Percentiles rank a stretch among this genome's conserved stretches.
Evolutionary conservation across 2,329 filamentous ascomycete genomes (phyloP).

Genomic region (Pseudocercospora crystallina): DNA sequence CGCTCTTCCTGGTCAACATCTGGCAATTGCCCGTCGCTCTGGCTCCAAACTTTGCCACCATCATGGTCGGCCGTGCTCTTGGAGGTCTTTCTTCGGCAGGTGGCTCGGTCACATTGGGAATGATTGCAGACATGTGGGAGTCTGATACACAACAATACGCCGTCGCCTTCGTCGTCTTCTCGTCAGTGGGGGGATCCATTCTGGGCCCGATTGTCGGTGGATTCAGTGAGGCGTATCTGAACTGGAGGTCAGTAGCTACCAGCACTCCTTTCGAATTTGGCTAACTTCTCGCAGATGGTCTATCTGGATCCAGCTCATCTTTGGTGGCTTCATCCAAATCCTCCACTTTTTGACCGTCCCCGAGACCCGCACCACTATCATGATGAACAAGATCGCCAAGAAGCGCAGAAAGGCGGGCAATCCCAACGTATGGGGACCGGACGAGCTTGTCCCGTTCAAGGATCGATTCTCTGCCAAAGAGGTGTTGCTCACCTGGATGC

Average conservation of each 20-base stretch:
- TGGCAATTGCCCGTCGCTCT: slow-evolving; percentile 53
- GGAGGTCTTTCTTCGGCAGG: slow-evolving; percentile 64
- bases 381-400: slow-evolving; percentile 79
- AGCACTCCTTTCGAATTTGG: too few relatives aligned
- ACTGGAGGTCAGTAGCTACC: slow-evolving; percentile 54
- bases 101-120: slow-evolving; percentile 65
- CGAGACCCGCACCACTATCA: slow-evolving; percentile 75
- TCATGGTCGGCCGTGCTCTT: slow-evolving; percentile 49
- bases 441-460: slow-evolving; percentile 60
- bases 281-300: slow-evolving; percentile 55
- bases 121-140: slow-evolving; percentile 66
- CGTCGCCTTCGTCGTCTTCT: slow-evolving; percentile 59
- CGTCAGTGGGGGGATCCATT: slow-evolving; percentile 39
- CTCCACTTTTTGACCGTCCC: slow-evolving; percentile 64
- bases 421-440: slow-evolving; percentile 69
- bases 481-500: slow-evolving; percentile 56
- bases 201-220: slow-evolving; percentile 40
- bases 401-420: slow-evolving; percentile 62
- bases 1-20: slow-evolving; percentile 55
- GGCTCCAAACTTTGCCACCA: slow-evolving; percentile 46
- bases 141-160: slow-evolving; percentile 61
- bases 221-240: slow-evolving; percentile 42
- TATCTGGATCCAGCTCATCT: slow-evolving; percentile 87
- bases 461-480: slow-evolving; percentile 46
- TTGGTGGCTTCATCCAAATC: slow-evolving; percentile 69